Percentiles rank a stretch among this genome's conserved stretches.
These are phyloP conservation scores for Saccharomycopsis guyanensis DNA, from an alignment of 805 yeast species.

Conservation along the genomic window DNA sequence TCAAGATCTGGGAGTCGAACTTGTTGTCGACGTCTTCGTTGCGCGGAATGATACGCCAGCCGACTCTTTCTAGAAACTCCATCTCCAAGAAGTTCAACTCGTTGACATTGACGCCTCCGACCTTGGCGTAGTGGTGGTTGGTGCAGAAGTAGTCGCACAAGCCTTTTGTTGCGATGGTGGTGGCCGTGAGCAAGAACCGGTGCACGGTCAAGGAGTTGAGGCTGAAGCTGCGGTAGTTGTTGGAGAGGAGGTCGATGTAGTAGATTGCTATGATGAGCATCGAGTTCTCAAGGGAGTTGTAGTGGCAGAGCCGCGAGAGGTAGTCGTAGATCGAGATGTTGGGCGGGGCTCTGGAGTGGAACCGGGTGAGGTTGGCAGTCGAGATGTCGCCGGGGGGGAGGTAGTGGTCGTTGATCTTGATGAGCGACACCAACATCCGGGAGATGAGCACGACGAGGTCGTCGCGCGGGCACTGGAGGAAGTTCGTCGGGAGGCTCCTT, in stretches of 20 bases:
- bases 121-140: conserved; percentile 88
- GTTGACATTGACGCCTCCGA: conserved; percentile 82
- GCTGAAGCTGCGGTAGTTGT: conserved; percentile 71
- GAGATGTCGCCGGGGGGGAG: conserved; percentile 29
- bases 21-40: conserved; percentile 31
- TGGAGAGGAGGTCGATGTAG: conserved; percentile 78
- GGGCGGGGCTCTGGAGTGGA: conserved; percentile 92
- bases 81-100: conserved; percentile 84
- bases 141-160: conserved; percentile 92
- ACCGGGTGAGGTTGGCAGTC: conserved; percentile 58
- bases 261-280: conserved; percentile 78
- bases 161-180: conserved; percentile 85
- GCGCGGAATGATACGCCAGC: conserved; percentile 67
- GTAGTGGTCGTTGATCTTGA: conserved; percentile 60
- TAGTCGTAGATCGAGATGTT: conserved; percentile 75
- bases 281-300: conserved; percentile 79
- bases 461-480: conserved; percentile 58
- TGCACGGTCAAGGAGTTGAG: conserved; percentile 90
- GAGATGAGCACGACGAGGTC: conserved; percentile 68
- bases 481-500: conserved; percentile 38
- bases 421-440: conserved; percentile 72
- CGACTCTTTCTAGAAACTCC: conserved; percentile 75
- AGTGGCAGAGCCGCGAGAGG: conserved; percentile 66
- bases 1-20: conserved; percentile 31
- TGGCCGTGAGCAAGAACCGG: conserved; percentile 81